These are phyloP conservation scores for Leishmania tropica DNA, from an alignment of 208 protist species.

Conservation along the genomic window DNA sequence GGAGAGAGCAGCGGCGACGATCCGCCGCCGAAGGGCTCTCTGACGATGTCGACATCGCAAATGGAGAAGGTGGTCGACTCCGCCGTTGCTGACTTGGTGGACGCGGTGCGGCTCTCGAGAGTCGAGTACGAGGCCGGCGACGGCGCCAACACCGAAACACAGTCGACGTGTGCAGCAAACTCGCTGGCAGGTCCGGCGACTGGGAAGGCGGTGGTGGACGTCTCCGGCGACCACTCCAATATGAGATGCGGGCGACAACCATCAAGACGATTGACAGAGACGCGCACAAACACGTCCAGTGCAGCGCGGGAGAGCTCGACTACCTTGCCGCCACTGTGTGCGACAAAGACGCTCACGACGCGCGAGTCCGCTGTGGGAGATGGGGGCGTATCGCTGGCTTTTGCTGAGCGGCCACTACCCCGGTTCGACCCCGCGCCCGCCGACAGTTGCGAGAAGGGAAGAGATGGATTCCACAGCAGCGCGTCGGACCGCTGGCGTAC, in stretches of 20 bases:
- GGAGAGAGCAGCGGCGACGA: slow-evolving; percentile 20
- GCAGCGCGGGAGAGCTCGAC: slow-evolving; percentile 55
- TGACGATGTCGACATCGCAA: slow-evolving; percentile 27
- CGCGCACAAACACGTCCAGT: slow-evolving; percentile 63
- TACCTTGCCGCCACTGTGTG: slow-evolving; percentile 66
- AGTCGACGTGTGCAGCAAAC: slow-evolving; percentile 52
- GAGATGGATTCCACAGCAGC: slow-evolving; percentile 35
- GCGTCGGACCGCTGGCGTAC: slow-evolving; percentile 28
- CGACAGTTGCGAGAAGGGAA: slow-evolving; percentile 11
- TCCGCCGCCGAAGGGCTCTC: background rate
- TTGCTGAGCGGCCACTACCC: background rate
- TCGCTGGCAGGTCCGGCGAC: slow-evolving; percentile 59
- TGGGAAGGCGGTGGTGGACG: slow-evolving; percentile 51
- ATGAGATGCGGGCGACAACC: slow-evolving; percentile 58
- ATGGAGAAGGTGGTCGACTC: slow-evolving; percentile 18
- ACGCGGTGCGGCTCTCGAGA: slow-evolving; percentile 39
- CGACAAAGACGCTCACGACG: slow-evolving; percentile 52
- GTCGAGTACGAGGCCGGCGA: slow-evolving; percentile 34
- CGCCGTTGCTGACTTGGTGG: slow-evolving; percentile 11
- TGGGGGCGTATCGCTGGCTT: background rate
- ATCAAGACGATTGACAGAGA: slow-evolving; percentile 48
- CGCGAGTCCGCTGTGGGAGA: slow-evolving; percentile 17
- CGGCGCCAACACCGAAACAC: slow-evolving; percentile 39
- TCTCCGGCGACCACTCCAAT: slow-evolving; percentile 61
- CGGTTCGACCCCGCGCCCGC: background rate